Base-by-base conservation (phyloP, 2,329 filamentous ascomycete species). In the Sporothrix mexicana region DNA sequence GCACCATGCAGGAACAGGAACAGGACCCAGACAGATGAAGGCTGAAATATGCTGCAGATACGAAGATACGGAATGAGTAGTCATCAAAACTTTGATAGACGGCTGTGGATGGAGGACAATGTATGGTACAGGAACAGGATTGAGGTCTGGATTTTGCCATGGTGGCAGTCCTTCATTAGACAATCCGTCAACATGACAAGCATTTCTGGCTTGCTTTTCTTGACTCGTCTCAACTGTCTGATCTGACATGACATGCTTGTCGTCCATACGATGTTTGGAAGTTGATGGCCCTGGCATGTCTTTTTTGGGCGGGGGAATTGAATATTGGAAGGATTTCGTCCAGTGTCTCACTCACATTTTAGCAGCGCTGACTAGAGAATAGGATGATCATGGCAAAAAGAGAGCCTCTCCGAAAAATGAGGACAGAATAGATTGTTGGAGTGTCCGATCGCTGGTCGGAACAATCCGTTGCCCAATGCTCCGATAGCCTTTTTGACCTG, bases 1-100 rank as follows among this genome's bases (percentile, higher is more conserved):
- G 17, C 9, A 66, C 43, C 8, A 66, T 66, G 64, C 64, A 67
- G 64, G 43, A 67, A 67, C 62, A 51, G 30, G 30, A 36, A 36
- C 30, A 36, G 7, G 30, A 51, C 25, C 51, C 51, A 55, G 20
- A 47, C 30, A 36, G 30, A 36, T 36, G 30, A 36, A 36, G 17
- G 13, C 62, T 10, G 5, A 45, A 51, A 23, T 6, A 17, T 36
- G 43, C 45, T 49, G 64, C 64, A 67, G 64, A 67, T 51, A 66
- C 62, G 59, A 64, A 64, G n/a, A 36, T n/a, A n/a, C 30, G 30
- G 30, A 7, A 36, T 7, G 30, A 36, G 7, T 36, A 7, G 30
- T 6, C 30, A 36, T 36, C 30, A 36, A 36, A 36, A 36, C 30
- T 30, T 30, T 5, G 30, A 30, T 30, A 30, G 30, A 30, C 30